Evolutionary conservation across 257 asterid genomes (phyloP).

Genomic region (Przewalskia tangutica): DNA sequence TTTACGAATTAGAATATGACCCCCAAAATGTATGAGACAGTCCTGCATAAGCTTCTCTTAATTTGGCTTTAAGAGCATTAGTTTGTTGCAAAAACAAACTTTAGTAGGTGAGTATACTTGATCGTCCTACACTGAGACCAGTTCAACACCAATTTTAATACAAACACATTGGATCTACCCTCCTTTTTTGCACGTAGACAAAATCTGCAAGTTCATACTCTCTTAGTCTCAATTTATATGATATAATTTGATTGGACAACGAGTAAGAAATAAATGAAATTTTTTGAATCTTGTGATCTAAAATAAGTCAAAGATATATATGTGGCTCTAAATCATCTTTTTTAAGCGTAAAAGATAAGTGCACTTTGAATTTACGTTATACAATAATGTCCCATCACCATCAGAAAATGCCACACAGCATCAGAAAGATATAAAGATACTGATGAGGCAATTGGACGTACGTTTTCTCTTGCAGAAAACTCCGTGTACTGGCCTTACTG

Average conservation of each 20-base stretch:
- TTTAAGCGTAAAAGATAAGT: not conserved
- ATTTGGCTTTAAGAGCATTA: not conserved
- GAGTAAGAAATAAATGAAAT: too few species aligned
- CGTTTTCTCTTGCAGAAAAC: not conserved
- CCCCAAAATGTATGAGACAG: too few species aligned
- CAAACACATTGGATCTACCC: not conserved
- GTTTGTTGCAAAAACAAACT: not conserved
- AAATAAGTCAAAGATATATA: too few species aligned
- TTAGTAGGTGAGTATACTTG: not conserved
- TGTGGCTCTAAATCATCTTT: too few species aligned
- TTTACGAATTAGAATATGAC: too few species aligned
- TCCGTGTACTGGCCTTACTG: not conserved
- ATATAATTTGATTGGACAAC: too few species aligned
- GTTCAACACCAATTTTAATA: not conserved
- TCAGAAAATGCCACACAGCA: not conserved
- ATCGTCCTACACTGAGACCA: not conserved
- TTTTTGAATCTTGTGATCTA: too few species aligned
- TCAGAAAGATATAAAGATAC: not conserved
- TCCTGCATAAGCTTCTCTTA: not conserved
- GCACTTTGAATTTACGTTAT: not conserved
- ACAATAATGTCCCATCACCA: not conserved
- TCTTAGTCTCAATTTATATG: too few species aligned
- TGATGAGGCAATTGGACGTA: not conserved
- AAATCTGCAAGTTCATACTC: too few species aligned
- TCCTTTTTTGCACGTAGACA: too few species aligned